phyloP scores from a whole-genome alignment of 73 alveolate species.

The Paramecium pentaurelia region DNA sequence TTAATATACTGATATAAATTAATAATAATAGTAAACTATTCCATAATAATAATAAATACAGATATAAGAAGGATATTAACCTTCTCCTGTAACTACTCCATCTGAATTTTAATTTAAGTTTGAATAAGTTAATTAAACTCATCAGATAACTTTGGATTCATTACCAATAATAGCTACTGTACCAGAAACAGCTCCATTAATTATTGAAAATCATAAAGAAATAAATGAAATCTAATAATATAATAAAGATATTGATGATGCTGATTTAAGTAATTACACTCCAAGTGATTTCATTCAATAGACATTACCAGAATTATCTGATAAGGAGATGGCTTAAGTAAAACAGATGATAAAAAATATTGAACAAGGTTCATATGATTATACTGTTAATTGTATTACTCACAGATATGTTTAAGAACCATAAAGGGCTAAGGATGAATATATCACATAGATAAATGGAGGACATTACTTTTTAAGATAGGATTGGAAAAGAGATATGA shows the following conservation, averaged over 20 bases:
- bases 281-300: background rate
- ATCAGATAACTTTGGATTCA: background rate
- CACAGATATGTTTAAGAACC: slow-evolving; percentile 30
- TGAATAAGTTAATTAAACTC: background rate
- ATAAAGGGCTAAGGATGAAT: background rate
- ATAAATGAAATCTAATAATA: slow-evolving; percentile 2
- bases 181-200: background rate
- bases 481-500: slow-evolving; percentile 57
- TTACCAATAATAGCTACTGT: background rate
- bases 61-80: background rate
- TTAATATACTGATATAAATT: background rate
- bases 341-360: slow-evolving; percentile 8
- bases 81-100: background rate
- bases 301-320: slow-evolving; percentile 27
- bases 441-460: background rate
- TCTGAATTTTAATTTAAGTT: background rate
- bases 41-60: background rate
- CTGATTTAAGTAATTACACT: background rate
- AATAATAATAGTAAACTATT: background rate
- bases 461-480: slow-evolving; percentile 58
- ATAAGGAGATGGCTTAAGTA: background rate
- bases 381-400: background rate
- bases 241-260: slow-evolving; percentile 5
- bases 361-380: background rate
- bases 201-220: background rate